Percentiles rank a stretch among this genome's conserved stretches.
Conservation (phyloP, 495 filamentous ascomycete species). For the Aspergillus bertholletiae region DNA sequence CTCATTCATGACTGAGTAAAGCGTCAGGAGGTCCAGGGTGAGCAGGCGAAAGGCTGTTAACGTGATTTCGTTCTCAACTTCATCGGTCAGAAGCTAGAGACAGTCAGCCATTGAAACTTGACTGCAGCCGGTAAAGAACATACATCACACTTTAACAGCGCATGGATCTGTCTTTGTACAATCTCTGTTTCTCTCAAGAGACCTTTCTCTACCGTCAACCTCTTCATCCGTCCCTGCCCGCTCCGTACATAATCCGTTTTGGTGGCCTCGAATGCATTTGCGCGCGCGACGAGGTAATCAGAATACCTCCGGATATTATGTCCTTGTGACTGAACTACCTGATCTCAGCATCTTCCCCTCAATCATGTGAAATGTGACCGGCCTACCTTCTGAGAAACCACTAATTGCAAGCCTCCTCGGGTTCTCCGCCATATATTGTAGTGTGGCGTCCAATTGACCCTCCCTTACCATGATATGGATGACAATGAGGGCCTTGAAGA, state of each 20-base stretch:
- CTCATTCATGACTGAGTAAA: constrained; percentile 96
- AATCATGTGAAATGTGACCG: not conserved
- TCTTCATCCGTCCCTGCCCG: constrained; percentile 78
- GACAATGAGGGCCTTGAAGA: constrained; percentile 94
- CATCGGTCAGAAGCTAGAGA: constrained; percentile 76
- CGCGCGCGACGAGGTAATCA: constrained; percentile 78
- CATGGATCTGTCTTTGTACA: constrained; percentile 84
- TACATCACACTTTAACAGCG: constrained; percentile 87
- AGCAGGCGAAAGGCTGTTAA: constrained; percentile 92
- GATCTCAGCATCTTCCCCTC: constrained; percentile 11
- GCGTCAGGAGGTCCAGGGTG: constrained; percentile 81
- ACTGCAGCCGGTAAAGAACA: constrained; percentile 21
- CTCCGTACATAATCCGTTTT: constrained; percentile 86
- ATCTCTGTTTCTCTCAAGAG: constrained; percentile 87
- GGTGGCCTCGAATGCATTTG: constrained; percentile 75
- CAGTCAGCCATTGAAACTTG: constrained; percentile 19
- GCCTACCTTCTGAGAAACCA: constrained; percentile 87
- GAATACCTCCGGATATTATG: constrained; percentile 92
- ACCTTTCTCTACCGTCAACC: constrained; percentile 87
- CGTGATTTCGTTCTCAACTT: constrained; percentile 96
- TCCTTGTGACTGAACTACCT: constrained; percentile 82
- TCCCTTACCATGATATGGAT: constrained; percentile 97
- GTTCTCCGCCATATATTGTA: constrained; percentile 80
- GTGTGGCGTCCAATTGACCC: constrained; percentile 82
- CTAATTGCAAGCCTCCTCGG: constrained; percentile 82